phyloP scores from a whole-genome alignment of 148 eudicot genomes.

The Rhododendron griersonianum region DNA sequence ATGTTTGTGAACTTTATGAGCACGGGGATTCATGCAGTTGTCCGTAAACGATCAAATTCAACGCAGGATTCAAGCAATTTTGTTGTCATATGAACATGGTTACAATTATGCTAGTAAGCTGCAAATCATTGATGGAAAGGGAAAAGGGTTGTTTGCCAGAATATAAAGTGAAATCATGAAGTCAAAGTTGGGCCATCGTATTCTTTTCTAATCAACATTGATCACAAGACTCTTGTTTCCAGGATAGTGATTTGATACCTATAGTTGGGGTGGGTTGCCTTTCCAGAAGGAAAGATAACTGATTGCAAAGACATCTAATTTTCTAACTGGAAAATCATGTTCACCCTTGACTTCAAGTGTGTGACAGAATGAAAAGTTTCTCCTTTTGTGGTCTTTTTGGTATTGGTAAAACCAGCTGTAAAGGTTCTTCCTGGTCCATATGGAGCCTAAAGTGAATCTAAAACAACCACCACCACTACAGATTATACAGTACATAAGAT shows the following conservation, averaged over 20 bases:
- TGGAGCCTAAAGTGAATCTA: neutral
- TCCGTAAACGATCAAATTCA: neutral
- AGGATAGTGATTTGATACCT: neutral
- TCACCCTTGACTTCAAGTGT: neutral
- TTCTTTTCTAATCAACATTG: neutral
- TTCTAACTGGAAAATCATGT: neutral
- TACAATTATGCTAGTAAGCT: neutral
- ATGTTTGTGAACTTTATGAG: neutral
- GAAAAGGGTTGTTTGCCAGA: neutral
- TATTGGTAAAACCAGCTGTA: neutral
- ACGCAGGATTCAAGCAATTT: neutral
- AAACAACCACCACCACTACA: neutral
- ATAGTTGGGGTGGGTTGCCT: conserved; percentile 30
- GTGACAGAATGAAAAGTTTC: neutral
- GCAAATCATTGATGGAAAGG: neutral
- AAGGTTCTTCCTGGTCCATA: neutral
- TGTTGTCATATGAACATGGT: neutral
- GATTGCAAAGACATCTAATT: neutral
- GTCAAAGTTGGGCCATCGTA: neutral
- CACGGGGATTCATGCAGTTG: neutral
- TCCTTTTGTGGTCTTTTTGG: neutral
- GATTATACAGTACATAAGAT: neutral
- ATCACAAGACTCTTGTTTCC: neutral
- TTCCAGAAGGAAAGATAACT: conserved; percentile 62
- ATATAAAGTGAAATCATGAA: neutral